Conservation (phyloP, 2,329 filamentous ascomycete genomes). For the Claviceps arundinis region DNA sequence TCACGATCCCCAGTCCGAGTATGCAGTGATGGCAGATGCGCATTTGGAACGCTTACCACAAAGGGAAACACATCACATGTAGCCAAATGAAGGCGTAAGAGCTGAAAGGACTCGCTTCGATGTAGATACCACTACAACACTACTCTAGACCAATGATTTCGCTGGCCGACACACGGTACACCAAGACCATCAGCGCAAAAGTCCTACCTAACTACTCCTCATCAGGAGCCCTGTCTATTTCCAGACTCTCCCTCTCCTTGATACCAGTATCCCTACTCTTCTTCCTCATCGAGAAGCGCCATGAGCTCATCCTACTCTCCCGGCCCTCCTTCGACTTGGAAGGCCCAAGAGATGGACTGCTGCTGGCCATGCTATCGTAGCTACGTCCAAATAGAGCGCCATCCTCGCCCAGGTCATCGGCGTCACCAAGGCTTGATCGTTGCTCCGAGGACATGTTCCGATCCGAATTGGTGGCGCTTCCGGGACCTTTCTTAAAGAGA, state of each 20-base stretch:
- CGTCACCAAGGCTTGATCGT: slow-evolving; percentile 44
- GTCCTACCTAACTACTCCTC: slow-evolving; percentile 12
- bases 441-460: slow-evolving; percentile 39
- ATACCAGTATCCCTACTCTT: slow-evolving; percentile 35
- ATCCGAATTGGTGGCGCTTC: slow-evolving; percentile 44
- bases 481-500: slow-evolving; percentile 45
- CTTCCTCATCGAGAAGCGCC: slow-evolving; percentile 48
- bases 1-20: neutral
- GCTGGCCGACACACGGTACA: neutral
- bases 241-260: slow-evolving; percentile 39
- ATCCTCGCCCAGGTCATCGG: slow-evolving; percentile 39
- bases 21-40: neutral
- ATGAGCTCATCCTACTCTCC: slow-evolving; percentile 36
- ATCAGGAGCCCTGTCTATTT: slow-evolving; percentile 29
- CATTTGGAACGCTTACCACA: neutral
- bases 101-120: neutral
- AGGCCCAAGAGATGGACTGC: slow-evolving; percentile 43
- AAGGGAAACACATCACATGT: neutral
- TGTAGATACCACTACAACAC: neutral
- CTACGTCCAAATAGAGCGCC: slow-evolving; percentile 31
- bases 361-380: slow-evolving; percentile 43
- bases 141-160: neutral
- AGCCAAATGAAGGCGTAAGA: neutral
- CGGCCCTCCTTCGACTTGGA: slow-evolving; percentile 31
- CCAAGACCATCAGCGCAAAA: neutral